Conservation (phyloP, 371 early-diverging fungal species). For the Umbelopsis sp. region DNA sequence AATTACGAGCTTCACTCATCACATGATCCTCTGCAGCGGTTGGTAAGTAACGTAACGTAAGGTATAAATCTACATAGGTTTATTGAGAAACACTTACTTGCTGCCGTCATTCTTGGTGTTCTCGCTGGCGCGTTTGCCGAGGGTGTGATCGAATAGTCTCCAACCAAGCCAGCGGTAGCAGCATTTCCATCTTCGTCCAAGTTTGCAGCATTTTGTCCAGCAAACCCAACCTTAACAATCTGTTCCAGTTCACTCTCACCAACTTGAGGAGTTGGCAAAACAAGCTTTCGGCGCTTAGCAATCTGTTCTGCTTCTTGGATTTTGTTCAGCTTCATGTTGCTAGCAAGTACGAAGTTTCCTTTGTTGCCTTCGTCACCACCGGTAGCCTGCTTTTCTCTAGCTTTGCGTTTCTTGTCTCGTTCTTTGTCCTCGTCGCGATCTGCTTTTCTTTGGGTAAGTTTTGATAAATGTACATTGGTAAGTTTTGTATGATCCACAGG, state of each 20-base stretch:
- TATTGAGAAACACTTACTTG: constrained; percentile 29
- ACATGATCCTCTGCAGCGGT: constrained; percentile 60
- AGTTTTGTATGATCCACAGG: constrained; percentile 59
- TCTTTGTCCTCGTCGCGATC: constrained; percentile 67
- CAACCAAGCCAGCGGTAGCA: constrained; percentile 71
- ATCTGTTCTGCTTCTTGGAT: constrained; percentile 74
- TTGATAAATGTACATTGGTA: constrained; percentile 69
- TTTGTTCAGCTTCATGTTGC: constrained; percentile 60
- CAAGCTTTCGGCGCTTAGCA: constrained; percentile 76
- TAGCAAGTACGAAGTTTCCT: constrained; percentile 58
- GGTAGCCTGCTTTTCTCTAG: constrained; percentile 54
- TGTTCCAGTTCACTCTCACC: constrained; percentile 89
- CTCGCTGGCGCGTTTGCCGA: constrained; percentile 47
- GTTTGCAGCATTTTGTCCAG: constrained; percentile 77
- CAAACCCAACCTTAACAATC: constrained; percentile 87
- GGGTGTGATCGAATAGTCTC: constrained; percentile 72
- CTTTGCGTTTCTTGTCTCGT: constrained; percentile 78
- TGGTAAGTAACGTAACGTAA: too few relatives aligned
- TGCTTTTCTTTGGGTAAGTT: constrained; percentile 81
- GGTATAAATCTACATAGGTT: background rate
- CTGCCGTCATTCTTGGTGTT: constrained; percentile 78
- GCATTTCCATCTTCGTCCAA: constrained; percentile 63
- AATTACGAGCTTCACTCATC: constrained; percentile 82
- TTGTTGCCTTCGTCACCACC: constrained; percentile 47
- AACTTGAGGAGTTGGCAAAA: constrained; percentile 91